Evolutionary conservation across 75 land plant species (phyloP), one percentile per base, ranked within the genome.

Genomic region (Ceratopteris richardii): DNA sequence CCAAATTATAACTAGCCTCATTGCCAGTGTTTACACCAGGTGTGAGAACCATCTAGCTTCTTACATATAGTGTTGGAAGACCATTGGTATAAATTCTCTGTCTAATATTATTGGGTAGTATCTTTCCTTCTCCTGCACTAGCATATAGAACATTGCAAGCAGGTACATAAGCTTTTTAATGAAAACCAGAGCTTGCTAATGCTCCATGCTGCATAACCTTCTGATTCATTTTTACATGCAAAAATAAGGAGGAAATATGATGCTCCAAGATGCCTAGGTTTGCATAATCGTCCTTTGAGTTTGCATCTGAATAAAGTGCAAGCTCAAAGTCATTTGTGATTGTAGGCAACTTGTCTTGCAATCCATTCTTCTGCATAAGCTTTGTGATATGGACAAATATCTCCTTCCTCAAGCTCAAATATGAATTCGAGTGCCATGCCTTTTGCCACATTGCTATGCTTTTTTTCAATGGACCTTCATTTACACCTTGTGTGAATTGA

Each of bases 241-340:
- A 70, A 31, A 77, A 53, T 50, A 79, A 26, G 51, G 10, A 18
- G 52, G 68, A 72, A 51, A 85, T 62, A 18, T 89, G 82, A 20
- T 54, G 64, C 67, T 88, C 89, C 67, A 88, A 57, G 7, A 85
- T 85, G n/a, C 28, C 58, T 37, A 66, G 33, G 41, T 88, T 75
- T 66, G 66, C 60, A 64, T 88, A 88, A 26, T 88, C 85, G 60
- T 88, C 93, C 50, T 46, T 46, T 46, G 50, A 46, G 4, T 46
- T 17, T 18, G 50, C 50, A 46, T 21, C 22, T 18, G 14, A 5
- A 21, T 46, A 46, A 18, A 46, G 22, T 46, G 50, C 50, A 46
- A 5, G 4, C 50, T 46, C 50, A 5, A 46, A 46, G 3, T 46
- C 50, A 5, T 21, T 5, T n/a, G 50, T 14, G 4, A 21, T 18